Conservation (phyloP, 2,329 filamentous ascomycete genomes). For the Fusarium cyanostomum region DNA sequence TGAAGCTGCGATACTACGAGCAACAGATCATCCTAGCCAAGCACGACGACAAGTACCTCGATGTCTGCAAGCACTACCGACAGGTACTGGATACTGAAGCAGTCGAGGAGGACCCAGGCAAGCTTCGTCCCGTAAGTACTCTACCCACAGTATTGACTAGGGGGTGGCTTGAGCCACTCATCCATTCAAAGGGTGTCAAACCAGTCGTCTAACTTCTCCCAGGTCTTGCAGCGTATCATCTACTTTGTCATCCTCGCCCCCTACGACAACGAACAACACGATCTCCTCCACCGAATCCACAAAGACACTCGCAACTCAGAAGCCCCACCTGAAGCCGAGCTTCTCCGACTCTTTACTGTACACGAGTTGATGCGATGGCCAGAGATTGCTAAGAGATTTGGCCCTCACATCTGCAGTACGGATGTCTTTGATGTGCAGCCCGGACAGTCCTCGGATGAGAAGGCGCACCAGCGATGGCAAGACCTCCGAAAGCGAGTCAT, state of each 20-base stretch:
- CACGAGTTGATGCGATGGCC: conserved; percentile 99
- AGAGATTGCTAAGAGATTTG: conserved; percentile 87
- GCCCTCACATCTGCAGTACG: conserved; percentile 84
- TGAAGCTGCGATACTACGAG: conserved; percentile 96
- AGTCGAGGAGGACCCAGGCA: conserved; percentile 87
- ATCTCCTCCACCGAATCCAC: conserved; percentile 92
- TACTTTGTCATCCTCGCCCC: conserved; percentile 97
- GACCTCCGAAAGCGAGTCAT: conserved; percentile 98
- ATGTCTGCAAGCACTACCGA: conserved; percentile 97
- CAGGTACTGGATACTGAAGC: conserved; percentile 96
- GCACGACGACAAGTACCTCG: conserved; percentile 96
- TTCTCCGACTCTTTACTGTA: conserved; percentile 94
- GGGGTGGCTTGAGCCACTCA: too few relatives aligned
- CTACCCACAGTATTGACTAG: background rate
- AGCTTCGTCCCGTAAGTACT: conserved; percentile 81
- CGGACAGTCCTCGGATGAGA: conserved; percentile 75
- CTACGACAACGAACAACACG: conserved; percentile 98
- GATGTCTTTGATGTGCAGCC: conserved; percentile 84
- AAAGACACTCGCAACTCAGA: conserved; percentile 83
- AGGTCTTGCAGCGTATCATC: conserved; percentile 94
- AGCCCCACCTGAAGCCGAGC: conserved; percentile 81
- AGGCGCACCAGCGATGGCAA: conserved; percentile 87
- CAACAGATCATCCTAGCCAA: conserved; percentile 96
- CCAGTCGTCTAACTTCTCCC: conserved; percentile 22
- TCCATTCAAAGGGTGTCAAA: too few relatives aligned